A percentile compares a stretch with the other conserved stretches of the same genome.
phyloP scores from a whole-genome alignment of 768 basidiomycete species.

The Gautieria morchelliformis region DNA sequence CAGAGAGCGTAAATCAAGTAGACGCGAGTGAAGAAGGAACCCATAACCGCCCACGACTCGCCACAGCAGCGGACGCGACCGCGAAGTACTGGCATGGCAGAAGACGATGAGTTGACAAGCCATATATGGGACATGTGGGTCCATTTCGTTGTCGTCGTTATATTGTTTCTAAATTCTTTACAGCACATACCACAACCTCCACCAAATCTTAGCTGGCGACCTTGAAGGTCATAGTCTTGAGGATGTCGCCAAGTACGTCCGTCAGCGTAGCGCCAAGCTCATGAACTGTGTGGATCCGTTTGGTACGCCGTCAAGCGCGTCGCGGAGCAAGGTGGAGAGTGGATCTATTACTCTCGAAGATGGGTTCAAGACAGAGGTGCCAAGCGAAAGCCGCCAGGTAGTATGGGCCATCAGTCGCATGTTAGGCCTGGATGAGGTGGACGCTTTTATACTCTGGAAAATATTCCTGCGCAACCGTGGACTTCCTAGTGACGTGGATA shows the following conservation, averaged over 20 bases:
- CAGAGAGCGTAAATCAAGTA: no score
- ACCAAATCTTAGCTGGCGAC: conserved; percentile 47
- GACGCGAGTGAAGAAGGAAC: no score
- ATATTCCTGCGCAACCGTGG: conserved; percentile 76
- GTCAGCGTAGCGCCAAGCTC: conserved; percentile 47
- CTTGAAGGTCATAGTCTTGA: conserved; percentile 49
- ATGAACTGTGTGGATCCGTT: conserved; percentile 53
- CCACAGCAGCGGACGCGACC: not conserved
- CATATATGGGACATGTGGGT: conserved; percentile 4
- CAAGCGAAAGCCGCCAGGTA: conserved; percentile 61
- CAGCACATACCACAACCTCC: conserved; percentile 60
- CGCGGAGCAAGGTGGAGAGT: conserved; percentile 54
- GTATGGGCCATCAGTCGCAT: conserved; percentile 60
- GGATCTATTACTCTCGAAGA: conserved; percentile 63
- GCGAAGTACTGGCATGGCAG: not conserved
- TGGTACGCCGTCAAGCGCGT: conserved; percentile 57
- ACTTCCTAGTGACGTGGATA: conserved; percentile 39
- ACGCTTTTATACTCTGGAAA: conserved; percentile 64
- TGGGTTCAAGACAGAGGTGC: conserved; percentile 50
- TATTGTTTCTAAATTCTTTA: not conserved
- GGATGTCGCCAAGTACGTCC: conserved; percentile 49
- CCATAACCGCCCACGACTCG: not conserved
- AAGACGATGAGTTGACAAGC: not conserved
- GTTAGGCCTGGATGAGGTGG: conserved; percentile 72
- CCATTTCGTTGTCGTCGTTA: not conserved